These are phyloP conservation scores for Pestalotiopsis sp. DNA, from an alignment of 2,329 filamentous ascomycete genomes.

Conservation along the genomic window DNA sequence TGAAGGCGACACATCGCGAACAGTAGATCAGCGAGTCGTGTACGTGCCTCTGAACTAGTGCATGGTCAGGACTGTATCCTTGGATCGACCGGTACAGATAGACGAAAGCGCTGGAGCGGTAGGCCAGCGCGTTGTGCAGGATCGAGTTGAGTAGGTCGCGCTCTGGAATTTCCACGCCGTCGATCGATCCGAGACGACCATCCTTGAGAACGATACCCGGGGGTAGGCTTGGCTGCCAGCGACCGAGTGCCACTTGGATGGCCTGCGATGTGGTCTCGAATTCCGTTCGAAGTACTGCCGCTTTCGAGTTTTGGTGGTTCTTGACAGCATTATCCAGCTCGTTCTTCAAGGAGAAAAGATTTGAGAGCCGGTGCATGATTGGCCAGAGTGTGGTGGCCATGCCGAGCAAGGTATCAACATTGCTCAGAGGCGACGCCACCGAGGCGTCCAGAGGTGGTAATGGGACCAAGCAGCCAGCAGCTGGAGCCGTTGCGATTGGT, in stretches of 20 bases:
- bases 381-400: constrained; percentile 65
- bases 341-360: constrained; percentile 51
- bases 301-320: constrained; percentile 42
- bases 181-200: constrained; percentile 18
- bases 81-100: constrained; percentile 58
- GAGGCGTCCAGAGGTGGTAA: constrained; percentile 47
- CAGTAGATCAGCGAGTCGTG: constrained; percentile 54
- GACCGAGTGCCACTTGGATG: constrained; percentile 54
- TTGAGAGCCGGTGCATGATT: constrained; percentile 61
- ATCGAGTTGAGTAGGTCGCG: constrained; percentile 51
- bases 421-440: constrained; percentile 45
- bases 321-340: constrained; percentile 48
- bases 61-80: constrained; percentile 44
- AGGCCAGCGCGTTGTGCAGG: constrained; percentile 59
- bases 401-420: constrained; percentile 60
- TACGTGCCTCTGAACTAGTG: constrained; percentile 54
- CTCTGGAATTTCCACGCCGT: constrained; percentile 29
- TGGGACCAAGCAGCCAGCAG: constrained; percentile 45
- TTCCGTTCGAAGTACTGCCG: constrained; percentile 48
- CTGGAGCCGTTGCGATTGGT: constrained; percentile 52
- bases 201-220: constrained; percentile 33
- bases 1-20: constrained; percentile 52
- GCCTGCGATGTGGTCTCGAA: constrained; percentile 52
- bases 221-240: constrained; percentile 55
- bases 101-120: constrained; percentile 58